Percentiles rank a stretch among this genome's conserved stretches.
Evolutionary conservation across 2,329 filamentous ascomycete genomes (phyloP).

Genomic region (Phoma sp.): DNA sequence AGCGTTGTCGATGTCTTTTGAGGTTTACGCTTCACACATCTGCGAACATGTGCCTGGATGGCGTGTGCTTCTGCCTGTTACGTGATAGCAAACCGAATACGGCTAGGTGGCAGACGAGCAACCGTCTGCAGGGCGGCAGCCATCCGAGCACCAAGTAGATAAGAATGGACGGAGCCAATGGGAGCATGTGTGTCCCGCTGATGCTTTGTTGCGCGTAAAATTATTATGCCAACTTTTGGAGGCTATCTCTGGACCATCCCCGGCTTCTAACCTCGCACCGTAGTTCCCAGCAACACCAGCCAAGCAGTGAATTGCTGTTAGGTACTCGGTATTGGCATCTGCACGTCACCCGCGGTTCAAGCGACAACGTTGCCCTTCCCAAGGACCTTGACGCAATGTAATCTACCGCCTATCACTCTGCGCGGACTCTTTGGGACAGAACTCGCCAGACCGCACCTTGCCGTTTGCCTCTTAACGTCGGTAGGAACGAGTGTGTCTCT

Average conservation of each 20-base stretch:
- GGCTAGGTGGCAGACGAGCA: conserved; percentile 23
- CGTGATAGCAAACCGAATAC: conserved; percentile 33
- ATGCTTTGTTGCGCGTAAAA: conserved; percentile 40
- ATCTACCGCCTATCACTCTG: conserved; percentile 25
- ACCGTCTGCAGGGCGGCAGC: conserved; percentile 17
- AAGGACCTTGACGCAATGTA: conserved; percentile 24
- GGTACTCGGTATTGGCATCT: conserved; percentile 39
- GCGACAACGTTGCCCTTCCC: conserved; percentile 15
- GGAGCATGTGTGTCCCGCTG: conserved; percentile 30
- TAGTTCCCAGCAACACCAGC: conserved; percentile 26
- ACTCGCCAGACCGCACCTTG: conserved; percentile 17
- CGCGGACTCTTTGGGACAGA: conserved; percentile 13
- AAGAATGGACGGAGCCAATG: conserved; percentile 40
- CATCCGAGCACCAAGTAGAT: conserved; percentile 33
- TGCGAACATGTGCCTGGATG: conserved; percentile 42
- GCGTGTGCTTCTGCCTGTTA: conserved; percentile 31
- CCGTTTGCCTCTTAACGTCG: conserved; percentile 13
- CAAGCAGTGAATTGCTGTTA: conserved; percentile 47
- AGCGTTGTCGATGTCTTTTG: conserved; percentile 43
- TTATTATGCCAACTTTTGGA: conserved; percentile 35
- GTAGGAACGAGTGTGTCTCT: conserved; percentile 2
- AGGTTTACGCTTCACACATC: conserved; percentile 25
- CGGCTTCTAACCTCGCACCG: conserved; percentile 23
- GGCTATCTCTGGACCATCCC: conserved; percentile 32
- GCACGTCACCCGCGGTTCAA: conserved; percentile 34